Evolutionary conservation across 2,329 filamentous ascomycete species (phyloP).

Genomic region (Cylindrodendrum hubeiense): DNA sequence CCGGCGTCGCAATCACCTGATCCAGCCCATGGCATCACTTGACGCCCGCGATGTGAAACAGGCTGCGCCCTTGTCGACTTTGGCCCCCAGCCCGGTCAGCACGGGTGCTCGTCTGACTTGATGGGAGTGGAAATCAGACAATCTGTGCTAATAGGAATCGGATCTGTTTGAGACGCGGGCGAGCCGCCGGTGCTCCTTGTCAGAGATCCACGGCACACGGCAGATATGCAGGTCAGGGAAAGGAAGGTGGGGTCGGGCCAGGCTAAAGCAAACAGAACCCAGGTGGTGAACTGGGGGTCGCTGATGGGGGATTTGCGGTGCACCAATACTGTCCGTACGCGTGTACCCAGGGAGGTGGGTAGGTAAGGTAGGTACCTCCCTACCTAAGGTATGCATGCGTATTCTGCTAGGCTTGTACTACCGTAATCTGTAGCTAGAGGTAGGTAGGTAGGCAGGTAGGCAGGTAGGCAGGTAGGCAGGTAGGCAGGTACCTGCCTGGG

Average conservation of each 20-base stretch:
- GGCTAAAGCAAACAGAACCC: background rate
- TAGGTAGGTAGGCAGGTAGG: too few species aligned
- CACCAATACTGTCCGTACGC: too few species aligned
- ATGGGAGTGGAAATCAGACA: background rate
- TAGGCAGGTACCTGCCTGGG: too few species aligned
- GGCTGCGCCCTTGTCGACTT: slow-evolving; percentile 23
- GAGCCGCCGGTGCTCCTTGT: background rate
- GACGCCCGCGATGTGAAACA: slow-evolving; percentile 30
- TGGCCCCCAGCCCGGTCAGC: slow-evolving; percentile 7
- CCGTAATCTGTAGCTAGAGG: too few species aligned
- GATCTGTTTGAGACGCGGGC: background rate
- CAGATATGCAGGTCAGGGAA: background rate
- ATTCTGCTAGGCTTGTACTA: background rate
- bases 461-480: too few species aligned
- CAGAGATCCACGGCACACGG: background rate
- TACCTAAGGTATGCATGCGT: too few species aligned
- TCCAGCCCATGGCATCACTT: slow-evolving; percentile 25
- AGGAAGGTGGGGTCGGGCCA: background rate
- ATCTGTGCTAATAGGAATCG: background rate
- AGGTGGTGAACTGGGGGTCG: too few species aligned
- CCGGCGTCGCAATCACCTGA: slow-evolving; percentile 29
- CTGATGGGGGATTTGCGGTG: too few species aligned
- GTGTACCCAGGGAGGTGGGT: too few species aligned
- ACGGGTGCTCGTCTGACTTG: slow-evolving; percentile 4
- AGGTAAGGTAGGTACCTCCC: too few species aligned